These are phyloP conservation scores for Aspergillus sp. DNA, from an alignment of 2,329 filamentous ascomycete species.

Conservation along the genomic window DNA sequence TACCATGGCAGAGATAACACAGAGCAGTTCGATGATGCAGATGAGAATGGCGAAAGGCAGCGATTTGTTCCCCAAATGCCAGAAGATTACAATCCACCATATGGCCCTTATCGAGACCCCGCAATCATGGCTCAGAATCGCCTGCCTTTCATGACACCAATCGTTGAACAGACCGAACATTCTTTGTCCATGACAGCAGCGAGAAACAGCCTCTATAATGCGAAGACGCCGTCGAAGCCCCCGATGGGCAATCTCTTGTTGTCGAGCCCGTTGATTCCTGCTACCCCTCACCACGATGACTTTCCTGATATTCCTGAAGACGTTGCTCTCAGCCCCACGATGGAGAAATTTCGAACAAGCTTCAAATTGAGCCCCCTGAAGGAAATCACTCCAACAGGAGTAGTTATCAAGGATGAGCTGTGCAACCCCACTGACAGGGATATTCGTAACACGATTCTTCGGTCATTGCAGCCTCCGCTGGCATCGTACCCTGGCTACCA, in stretches of 20 bases:
- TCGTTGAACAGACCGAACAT: constrained; percentile 91
- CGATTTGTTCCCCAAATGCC: constrained; percentile 67
- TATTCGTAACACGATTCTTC: constrained; percentile 73
- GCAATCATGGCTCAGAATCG: constrained; percentile 81
- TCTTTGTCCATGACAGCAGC: constrained; percentile 66
- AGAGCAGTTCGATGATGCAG: constrained; percentile 35
- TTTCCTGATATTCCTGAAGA: constrained; percentile 38
- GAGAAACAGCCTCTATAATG: constrained; percentile 61
- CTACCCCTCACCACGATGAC: constrained; percentile 56
- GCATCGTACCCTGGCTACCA: constrained; percentile 76
- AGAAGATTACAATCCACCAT: constrained; percentile 81
- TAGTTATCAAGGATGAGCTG: constrained; percentile 77
- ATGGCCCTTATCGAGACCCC: constrained; percentile 78
- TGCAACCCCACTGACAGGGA: constrained; percentile 87
- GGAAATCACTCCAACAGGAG: constrained; percentile 46
- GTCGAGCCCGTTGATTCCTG: constrained; percentile 73
- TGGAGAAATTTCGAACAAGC: constrained; percentile 38
- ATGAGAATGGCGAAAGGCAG: constrained; percentile 43
- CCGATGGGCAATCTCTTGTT: constrained; percentile 48
- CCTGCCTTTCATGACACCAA: constrained; percentile 97
- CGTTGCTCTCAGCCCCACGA: constrained; percentile 40
- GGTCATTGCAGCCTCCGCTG: constrained; percentile 71
- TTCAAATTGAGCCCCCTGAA: constrained; percentile 23
- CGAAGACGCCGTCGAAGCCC: constrained; percentile 75
- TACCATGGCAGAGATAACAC: constrained; percentile 21